These are phyloP conservation scores for Cladosporium oxysporum DNA, from an alignment of 2,329 filamentous ascomycete species.

Conservation along the genomic window DNA sequence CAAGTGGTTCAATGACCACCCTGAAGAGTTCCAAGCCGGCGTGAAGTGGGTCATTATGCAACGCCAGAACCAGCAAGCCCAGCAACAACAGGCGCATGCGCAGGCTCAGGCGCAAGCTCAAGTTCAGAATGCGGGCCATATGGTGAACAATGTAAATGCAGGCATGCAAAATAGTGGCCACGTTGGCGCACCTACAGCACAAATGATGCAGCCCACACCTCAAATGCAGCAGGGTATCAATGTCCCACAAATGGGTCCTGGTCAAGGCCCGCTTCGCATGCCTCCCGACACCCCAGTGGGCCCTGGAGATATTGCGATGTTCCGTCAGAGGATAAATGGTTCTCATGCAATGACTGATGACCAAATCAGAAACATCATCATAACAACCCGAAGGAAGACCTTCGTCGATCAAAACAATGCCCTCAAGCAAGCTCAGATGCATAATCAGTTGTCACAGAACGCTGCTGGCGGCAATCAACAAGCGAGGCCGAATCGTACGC, in stretches of 20 bases:
- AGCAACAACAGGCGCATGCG: conserved; percentile 31
- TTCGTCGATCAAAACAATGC: conserved; percentile 9
- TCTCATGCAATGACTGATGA: conserved; percentile 42
- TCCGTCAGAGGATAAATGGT: conserved; percentile 39
- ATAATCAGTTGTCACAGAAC: conserved; percentile 17
- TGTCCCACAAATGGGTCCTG: conserved; percentile 30
- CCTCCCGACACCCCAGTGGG: conserved; percentile 34
- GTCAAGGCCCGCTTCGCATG: conserved; percentile 19
- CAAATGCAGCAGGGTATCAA: conserved; percentile 42
- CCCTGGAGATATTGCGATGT: conserved; percentile 43
- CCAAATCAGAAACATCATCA: conserved; percentile 41
- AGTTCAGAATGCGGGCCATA: not conserved
- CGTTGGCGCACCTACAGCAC: conserved; percentile 17
- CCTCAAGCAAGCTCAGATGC: conserved; percentile 22
- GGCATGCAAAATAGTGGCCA: conserved; percentile 9
- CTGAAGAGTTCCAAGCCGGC: conserved; percentile 27
- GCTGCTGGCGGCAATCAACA: conserved; percentile 14
- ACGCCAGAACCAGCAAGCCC: conserved; percentile 15
- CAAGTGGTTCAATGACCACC: conserved; percentile 30
- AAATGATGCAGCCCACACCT: conserved; percentile 20
- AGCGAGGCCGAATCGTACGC: conserved; percentile 1
- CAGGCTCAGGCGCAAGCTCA: conserved; percentile 7
- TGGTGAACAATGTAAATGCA: not conserved
- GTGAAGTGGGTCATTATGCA: conserved; percentile 31
- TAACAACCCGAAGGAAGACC: conserved; percentile 18